Conservation (phyloP, 768 basidiomycete species). For the Nidularia sp. region DNA sequence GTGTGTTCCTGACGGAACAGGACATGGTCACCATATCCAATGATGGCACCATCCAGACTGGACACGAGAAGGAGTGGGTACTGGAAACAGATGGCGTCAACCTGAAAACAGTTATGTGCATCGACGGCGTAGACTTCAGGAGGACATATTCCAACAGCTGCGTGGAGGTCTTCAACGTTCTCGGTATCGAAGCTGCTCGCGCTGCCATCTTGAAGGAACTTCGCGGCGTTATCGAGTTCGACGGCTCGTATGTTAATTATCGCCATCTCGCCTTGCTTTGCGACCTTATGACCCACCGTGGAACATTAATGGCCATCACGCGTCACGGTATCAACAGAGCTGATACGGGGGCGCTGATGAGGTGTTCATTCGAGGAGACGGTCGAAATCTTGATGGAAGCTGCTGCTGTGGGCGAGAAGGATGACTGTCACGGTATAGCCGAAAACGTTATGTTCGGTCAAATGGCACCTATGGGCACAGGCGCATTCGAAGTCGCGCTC, state of each 20-base stretch:
- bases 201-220: constrained; percentile 93
- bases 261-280: constrained; percentile 94
- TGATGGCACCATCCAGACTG: constrained; percentile 62
- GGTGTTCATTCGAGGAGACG: constrained; percentile 99
- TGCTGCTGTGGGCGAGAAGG: constrained; percentile 95
- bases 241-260: constrained; percentile 99
- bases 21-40: constrained; percentile 65
- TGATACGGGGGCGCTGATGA: constrained; percentile 97
- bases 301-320: constrained; percentile 94
- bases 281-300: constrained; percentile 97
- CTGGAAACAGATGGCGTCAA: constrained; percentile 97
- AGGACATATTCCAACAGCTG: constrained; percentile 97
- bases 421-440: constrained; percentile 97
- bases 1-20: constrained; percentile 91
- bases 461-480: constrained; percentile 99
- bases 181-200: constrained; percentile 96
- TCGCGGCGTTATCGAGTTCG: constrained; percentile 95
- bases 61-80: constrained; percentile 86
- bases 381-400: constrained; percentile 99
- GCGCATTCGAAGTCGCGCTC: constrained; percentile 90
- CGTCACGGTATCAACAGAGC: constrained; percentile 99
- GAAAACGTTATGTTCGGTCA: constrained; percentile 99
- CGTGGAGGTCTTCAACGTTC: constrained; percentile 88
- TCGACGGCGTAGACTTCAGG: constrained; percentile 91
- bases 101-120: constrained; percentile 90